A percentile compares a stretch with the other conserved stretches of the same genome.
Evolutionary conservation across 2,329 filamentous ascomycete genomes (phyloP).

Genomic region (Penicillium rolfsii): DNA sequence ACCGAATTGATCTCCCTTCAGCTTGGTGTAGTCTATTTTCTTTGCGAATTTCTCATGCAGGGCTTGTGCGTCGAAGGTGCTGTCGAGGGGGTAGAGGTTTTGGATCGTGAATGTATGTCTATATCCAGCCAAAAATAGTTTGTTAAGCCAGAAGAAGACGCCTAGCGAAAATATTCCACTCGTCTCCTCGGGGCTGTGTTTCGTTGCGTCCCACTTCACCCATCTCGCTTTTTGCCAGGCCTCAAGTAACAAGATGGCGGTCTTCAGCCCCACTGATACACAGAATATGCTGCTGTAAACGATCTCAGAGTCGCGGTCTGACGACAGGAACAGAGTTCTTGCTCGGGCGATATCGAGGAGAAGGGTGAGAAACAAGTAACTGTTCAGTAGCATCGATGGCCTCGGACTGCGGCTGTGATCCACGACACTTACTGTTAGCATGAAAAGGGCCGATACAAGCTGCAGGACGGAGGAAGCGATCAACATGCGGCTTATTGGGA

Average conservation of each 20-base stretch:
- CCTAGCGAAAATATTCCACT: background rate
- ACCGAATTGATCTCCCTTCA: background rate
- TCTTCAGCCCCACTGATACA: background rate
- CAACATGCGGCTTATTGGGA: background rate
- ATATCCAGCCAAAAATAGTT: background rate
- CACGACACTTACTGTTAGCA: background rate
- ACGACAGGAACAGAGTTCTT: background rate
- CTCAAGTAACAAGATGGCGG: background rate
- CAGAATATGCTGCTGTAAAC: background rate
- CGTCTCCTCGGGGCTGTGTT: background rate
- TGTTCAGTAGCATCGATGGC: background rate
- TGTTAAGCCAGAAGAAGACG: background rate
- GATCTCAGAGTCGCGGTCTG: background rate
- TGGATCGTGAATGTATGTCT: background rate
- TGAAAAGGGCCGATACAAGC: background rate
- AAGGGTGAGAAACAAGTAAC: background rate
- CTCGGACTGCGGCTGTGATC: background rate
- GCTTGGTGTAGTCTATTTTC: background rate
- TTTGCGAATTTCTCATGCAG: background rate
- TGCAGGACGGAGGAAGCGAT: background rate
- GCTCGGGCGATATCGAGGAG: background rate
- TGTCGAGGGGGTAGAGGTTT: background rate
- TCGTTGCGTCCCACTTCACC: background rate
- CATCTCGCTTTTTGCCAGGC: background rate
- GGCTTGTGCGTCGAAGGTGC: background rate